These are phyloP conservation scores for Rhodotorula sphaerocarpa DNA, from an alignment of 768 basidiomycete species.

Conservation along the genomic window DNA sequence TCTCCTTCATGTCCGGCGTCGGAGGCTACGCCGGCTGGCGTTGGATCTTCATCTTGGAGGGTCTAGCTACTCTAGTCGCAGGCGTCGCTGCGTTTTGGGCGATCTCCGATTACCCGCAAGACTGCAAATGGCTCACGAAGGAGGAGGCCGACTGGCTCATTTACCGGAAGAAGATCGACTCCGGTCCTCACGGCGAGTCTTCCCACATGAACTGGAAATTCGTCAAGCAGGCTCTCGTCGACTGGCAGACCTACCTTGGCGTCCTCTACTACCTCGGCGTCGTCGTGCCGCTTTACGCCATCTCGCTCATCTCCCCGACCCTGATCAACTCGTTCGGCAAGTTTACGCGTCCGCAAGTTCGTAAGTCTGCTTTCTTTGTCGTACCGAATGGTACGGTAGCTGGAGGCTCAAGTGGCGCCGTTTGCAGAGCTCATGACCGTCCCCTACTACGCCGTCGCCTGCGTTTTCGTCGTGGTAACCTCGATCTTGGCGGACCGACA, in stretches of 20 bases:
- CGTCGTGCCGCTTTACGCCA: slow-evolving; percentile 14
- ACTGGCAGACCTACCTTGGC: slow-evolving; percentile 33
- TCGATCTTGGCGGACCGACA: slow-evolving; percentile 26
- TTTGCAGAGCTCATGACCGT: slow-evolving; percentile 32
- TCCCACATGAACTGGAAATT: slow-evolving; percentile 21
- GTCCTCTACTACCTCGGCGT: slow-evolving; percentile 18
- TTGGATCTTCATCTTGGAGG: slow-evolving; percentile 32
- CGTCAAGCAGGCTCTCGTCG: slow-evolving; percentile 27
- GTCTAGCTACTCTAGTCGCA: slow-evolving; percentile 30
- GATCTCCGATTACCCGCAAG: slow-evolving; percentile 2
- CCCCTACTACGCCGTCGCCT: slow-evolving; percentile 34
- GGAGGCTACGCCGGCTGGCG: slow-evolving; percentile 35
- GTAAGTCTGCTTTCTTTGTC: not conserved
- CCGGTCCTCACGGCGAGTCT: slow-evolving; percentile 30
- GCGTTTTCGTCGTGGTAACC: slow-evolving; percentile 26
- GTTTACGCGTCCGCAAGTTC: slow-evolving; percentile 34
- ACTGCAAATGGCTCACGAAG: slow-evolving; percentile 23
- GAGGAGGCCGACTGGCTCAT: slow-evolving; percentile 29
- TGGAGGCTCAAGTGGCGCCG: too few relatives aligned
- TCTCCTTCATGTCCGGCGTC: slow-evolving; percentile 34
- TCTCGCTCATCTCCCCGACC: not conserved
- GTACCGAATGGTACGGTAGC: too few relatives aligned
- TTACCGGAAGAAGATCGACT: slow-evolving; percentile 34
- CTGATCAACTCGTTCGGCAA: slow-evolving; percentile 21
- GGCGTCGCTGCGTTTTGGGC: slow-evolving; percentile 27